Evolutionary conservation across 2,329 filamentous ascomycete species (phyloP).

Genomic region (Ophiostoma perfectum): DNA sequence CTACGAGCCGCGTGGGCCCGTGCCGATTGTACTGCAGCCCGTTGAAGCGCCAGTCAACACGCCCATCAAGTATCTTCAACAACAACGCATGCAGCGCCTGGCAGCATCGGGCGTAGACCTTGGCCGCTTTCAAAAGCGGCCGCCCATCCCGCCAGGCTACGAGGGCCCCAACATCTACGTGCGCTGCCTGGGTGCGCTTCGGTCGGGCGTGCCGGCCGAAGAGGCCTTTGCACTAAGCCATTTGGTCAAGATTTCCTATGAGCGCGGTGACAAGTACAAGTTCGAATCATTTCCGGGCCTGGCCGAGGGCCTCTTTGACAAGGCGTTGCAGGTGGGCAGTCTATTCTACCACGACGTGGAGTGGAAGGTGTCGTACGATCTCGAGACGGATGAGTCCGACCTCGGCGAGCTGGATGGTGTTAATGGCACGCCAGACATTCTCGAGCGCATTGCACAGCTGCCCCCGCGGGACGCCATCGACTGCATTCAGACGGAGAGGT

Average conservation of each 20-base stretch:
- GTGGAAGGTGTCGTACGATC: slow-evolving; percentile 70
- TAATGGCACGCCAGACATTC: slow-evolving; percentile 64
- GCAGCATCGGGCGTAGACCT: slow-evolving; percentile 41
- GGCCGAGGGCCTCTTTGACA: slow-evolving; percentile 81
- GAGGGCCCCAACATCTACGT: slow-evolving; percentile 88
- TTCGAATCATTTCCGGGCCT: slow-evolving; percentile 88
- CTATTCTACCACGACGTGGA: slow-evolving; percentile 71
- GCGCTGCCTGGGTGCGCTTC: slow-evolving; percentile 75
- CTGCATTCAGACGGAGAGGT: slow-evolving; percentile 66
- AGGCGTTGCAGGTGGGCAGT: slow-evolving; percentile 69
- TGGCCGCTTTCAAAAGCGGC: slow-evolving; percentile 45
- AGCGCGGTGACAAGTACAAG: slow-evolving; percentile 90
- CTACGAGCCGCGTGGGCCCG: slow-evolving; percentile 61
- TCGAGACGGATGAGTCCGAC: slow-evolving; percentile 49
- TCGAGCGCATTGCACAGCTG: slow-evolving; percentile 65
- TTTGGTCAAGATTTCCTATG: slow-evolving; percentile 89
- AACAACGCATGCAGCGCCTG: slow-evolving; percentile 43
- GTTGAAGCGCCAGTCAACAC: slow-evolving; percentile 72
- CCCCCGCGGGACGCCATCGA: slow-evolving; percentile 56
- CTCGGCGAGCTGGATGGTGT: slow-evolving; percentile 47
- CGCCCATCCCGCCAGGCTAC: slow-evolving; percentile 52
- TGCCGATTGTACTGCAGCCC: slow-evolving; percentile 61
- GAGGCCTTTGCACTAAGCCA: slow-evolving; percentile 92
- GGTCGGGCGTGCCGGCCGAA: slow-evolving; percentile 72
- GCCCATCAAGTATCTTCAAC: slow-evolving; percentile 59